Evolutionary conservation across 495 filamentous ascomycete species (phyloP), one percentile per base, ranked within the genome.

Genomic region (Penicillium canariense): DNA sequence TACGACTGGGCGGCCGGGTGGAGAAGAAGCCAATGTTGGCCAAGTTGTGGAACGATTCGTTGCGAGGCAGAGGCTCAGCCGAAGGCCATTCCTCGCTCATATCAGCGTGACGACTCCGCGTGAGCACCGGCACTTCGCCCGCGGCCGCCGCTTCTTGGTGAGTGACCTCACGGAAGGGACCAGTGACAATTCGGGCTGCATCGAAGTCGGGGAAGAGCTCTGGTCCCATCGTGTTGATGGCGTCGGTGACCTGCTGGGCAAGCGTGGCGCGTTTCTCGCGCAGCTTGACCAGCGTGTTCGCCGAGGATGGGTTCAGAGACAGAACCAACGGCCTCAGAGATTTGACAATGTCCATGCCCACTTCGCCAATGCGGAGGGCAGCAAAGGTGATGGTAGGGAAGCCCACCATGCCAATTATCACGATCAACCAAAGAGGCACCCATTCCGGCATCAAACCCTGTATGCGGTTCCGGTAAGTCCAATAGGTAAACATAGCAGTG

Each of bases 121-220:
- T 66, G 31, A 65, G 59, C 45, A 66, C 59, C 4, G 62, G 61
- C 3, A 50, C 35, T 32, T 58, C 59, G 4, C 40, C 51, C 14
- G 60, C 61, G 6, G 40, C 40, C 34, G 50, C 63, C 50, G 39
- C 61, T 51, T 56, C 63, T 23, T 51, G 60, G 20, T 62, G 48
- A 44, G 49, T 62, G 55, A 65, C 60, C 49, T 78, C 73, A 14
- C 74, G 71, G 68, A 83, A 81, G 2, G 82, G 79, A 61, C 84
- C 83, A 1, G 82, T 78, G 26, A 98, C 78, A 51, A 97, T 86
- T 15, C 94, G 87, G 0, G 81, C 80, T 5, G 87, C 77, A 62
- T 97, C 90, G 67, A 97, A 99, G 71, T 99, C 94, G 10, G 91
- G 90, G 75, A 94, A 99, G 72, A 99, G 84, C 62, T 99, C 94